Conservation (phyloP, 768 basidiomycete species). For the Boletus rubropictus region DNA sequence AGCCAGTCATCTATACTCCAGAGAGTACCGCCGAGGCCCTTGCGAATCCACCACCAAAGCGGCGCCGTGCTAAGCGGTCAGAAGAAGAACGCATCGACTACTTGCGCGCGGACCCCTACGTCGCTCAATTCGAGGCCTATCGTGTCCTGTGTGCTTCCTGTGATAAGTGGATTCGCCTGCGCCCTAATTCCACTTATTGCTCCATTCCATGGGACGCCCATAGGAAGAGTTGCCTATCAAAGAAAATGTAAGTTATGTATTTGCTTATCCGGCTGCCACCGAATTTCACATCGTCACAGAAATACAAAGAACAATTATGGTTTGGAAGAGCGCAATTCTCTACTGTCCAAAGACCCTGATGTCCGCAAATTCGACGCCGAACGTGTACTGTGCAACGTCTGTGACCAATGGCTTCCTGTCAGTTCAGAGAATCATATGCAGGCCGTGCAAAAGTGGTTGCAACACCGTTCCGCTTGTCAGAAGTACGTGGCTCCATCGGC, state of each 20-base stretch:
- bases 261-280: slow-evolving; percentile 3
- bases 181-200: slow-evolving; percentile 82
- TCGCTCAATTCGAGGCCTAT: slow-evolving; percentile 76
- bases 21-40: slow-evolving; percentile 37
- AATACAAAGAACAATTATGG: slow-evolving; percentile 50
- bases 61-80: slow-evolving; percentile 68
- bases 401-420: slow-evolving; percentile 63
- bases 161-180: slow-evolving; percentile 82
- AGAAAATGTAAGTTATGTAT: slow-evolving; percentile 53
- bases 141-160: slow-evolving; percentile 74
- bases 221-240: slow-evolving; percentile 74
- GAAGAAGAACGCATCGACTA: slow-evolving; percentile 76
- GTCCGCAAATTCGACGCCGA: slow-evolving; percentile 74
- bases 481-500: slow-evolving; percentile 23
- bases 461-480: slow-evolving; percentile 55
- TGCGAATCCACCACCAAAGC: slow-evolving; percentile 51
- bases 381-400: slow-evolving; percentile 61
- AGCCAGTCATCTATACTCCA: slow-evolving; percentile 40
- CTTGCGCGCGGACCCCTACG: slow-evolving; percentile 62
- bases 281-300: slow-evolving; percentile 11
- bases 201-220: slow-evolving; percentile 88
- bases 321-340: slow-evolving; percentile 52
- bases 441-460: slow-evolving; percentile 61
- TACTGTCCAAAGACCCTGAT: slow-evolving; percentile 60
- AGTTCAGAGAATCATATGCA: slow-evolving; percentile 53